Percentiles rank a stretch among this genome's conserved stretches.
Conservation (phyloP, 345 rosid species). For the Dimocarpus longan region DNA sequence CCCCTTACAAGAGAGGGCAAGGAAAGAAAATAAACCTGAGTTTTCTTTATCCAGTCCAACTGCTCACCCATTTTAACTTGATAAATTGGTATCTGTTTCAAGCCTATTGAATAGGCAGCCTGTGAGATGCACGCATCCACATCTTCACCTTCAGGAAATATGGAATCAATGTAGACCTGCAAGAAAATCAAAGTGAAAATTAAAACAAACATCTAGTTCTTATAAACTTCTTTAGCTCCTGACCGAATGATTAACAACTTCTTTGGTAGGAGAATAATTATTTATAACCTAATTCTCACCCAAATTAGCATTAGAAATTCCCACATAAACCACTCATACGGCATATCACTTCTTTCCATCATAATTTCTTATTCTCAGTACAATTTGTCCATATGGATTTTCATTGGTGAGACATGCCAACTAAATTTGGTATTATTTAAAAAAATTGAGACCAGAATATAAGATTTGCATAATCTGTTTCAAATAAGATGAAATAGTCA, state of each 20-base stretch:
- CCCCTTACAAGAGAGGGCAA: neutral
- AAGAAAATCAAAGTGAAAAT: neutral
- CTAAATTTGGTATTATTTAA: neutral
- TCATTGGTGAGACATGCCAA: neutral
- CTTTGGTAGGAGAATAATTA: too few relatives aligned
- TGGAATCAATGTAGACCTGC: slow-evolving; percentile 68
- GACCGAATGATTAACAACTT: neutral
- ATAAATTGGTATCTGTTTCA: slow-evolving; percentile 60
- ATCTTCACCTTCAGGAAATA: slow-evolving; percentile 61
- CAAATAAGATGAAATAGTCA: neutral
- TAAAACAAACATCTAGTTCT: neutral
- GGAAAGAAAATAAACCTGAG: slow-evolving; percentile 51
- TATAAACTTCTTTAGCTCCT: neutral
- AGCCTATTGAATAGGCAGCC: slow-evolving; percentile 75
- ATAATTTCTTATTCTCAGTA: neutral
- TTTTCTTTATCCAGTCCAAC: slow-evolving; percentile 68
- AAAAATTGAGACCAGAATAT: neutral
- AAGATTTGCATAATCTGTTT: neutral
- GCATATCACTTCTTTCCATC: neutral
- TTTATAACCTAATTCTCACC: too few relatives aligned
- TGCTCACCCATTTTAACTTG: slow-evolving; percentile 66
- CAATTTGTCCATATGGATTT: neutral
- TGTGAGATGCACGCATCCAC: slow-evolving; percentile 58
- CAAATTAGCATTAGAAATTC: too few relatives aligned
- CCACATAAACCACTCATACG: too few relatives aligned